Conservation (phyloP, 2,329 filamentous ascomycete species). For the Penicillium sp. region DNA sequence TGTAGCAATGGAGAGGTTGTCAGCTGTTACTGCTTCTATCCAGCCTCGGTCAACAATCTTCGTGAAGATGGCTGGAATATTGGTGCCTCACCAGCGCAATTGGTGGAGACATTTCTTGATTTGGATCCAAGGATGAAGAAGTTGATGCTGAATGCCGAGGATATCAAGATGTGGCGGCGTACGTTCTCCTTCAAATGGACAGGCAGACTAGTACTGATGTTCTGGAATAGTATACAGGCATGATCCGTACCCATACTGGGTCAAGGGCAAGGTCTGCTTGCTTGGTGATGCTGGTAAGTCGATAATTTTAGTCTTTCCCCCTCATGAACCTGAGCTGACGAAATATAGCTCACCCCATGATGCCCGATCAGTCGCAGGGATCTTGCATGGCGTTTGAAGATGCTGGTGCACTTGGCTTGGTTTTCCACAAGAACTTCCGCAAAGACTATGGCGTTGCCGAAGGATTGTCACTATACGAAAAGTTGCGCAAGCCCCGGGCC, state of each 20-base stretch:
- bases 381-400: slow-evolving; percentile 46
- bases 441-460: slow-evolving; percentile 19
- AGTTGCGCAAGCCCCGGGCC: slow-evolving; percentile 29
- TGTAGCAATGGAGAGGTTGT: slow-evolving; percentile 40
- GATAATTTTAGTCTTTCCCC: too few relatives aligned
- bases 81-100: slow-evolving; percentile 19
- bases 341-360: slow-evolving; percentile 31
- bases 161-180: slow-evolving; percentile 30
- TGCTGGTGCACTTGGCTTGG: slow-evolving; percentile 38
- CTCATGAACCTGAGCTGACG: background rate
- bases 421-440: slow-evolving; percentile 31
- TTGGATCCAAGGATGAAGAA: slow-evolving; percentile 23
- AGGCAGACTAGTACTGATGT: background rate
- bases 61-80: slow-evolving; percentile 28
- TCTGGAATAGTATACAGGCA: slow-evolving; percentile 23
- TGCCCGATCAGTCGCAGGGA: slow-evolving; percentile 34
- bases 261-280: slow-evolving; percentile 26
- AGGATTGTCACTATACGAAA: slow-evolving; percentile 29
- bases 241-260: slow-evolving; percentile 32
- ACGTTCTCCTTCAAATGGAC: background rate
- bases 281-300: slow-evolving; percentile 31
- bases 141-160: slow-evolving; percentile 24
- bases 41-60: slow-evolving; percentile 20
- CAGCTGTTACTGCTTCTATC: slow-evolving; percentile 44
- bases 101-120: slow-evolving; percentile 23